These are phyloP conservation scores for Termitomyces bulborhizus DNA, from an alignment of 768 basidiomycete species.

Conservation along the genomic window DNA sequence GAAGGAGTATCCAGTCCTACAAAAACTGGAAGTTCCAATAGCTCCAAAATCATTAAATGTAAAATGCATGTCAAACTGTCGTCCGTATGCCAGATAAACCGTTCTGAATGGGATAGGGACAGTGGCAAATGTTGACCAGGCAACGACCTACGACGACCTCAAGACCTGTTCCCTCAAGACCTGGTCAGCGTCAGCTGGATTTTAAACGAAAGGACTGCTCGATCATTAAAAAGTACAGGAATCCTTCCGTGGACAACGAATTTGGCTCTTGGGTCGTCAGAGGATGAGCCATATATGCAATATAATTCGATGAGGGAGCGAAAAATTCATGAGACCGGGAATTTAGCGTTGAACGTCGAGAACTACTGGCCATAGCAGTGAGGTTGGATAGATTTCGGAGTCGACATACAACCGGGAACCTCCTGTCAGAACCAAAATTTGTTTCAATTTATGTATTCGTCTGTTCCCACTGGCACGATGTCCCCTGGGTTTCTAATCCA, in stretches of 20 bases:
- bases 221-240: neutral
- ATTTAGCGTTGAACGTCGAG: neutral
- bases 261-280: neutral
- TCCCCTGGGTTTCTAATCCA: too few species aligned
- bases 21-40: too few species aligned
- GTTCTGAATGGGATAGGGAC: neutral
- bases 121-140: neutral
- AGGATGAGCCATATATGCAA: neutral
- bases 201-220: neutral
- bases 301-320: neutral
- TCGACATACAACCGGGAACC: neutral
- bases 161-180: neutral
- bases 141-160: neutral
- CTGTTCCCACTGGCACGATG: neutral
- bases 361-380: neutral
- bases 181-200: neutral
- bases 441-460: neutral
- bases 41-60: neutral
- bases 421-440: neutral
- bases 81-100: neutral
- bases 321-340: too few species aligned
- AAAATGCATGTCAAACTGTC: neutral
- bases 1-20: too few species aligned
- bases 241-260: neutral
- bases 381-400: neutral